Percentiles rank a stretch among this genome's conserved stretches.
Conservation (phyloP, 2,329 filamentous ascomycete genomes). For the Drechmeria coniospora region DNA sequence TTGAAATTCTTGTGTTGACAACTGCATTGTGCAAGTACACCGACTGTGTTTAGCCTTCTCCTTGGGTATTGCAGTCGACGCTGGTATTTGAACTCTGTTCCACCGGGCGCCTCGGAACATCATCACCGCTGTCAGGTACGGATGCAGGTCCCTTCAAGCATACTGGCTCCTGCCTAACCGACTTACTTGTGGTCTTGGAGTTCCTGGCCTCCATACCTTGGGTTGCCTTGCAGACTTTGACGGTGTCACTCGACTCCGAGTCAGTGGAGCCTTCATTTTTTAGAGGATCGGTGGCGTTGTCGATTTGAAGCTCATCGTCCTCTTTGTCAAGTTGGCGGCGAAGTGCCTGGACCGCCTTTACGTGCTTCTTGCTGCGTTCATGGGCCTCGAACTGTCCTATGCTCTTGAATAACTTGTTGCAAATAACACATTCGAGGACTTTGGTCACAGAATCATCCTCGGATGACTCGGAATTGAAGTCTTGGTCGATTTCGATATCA, state of each 20-base stretch:
- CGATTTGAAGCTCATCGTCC: constrained; percentile 37
- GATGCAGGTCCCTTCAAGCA: neutral
- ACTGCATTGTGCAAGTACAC: too few species aligned
- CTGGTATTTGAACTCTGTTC: too few species aligned
- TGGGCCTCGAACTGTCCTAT: constrained; percentile 84
- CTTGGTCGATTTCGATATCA: constrained; percentile 32
- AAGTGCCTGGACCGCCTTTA: constrained; percentile 70
- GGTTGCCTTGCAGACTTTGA: too few species aligned
- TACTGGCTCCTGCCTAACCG: constrained; percentile 1
- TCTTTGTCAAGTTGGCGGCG: constrained; percentile 73
- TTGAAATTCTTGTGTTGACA: too few species aligned
- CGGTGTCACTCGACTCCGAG: too few species aligned
- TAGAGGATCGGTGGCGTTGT: constrained; percentile 1
- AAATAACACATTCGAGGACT: constrained; percentile 60
- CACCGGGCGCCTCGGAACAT: too few species aligned
- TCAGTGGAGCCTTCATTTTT: neutral
- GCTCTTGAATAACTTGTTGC: constrained; percentile 72
- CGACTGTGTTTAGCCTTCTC: too few species aligned
- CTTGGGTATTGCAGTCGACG: too few species aligned
- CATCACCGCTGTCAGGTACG: constrained; percentile 18
- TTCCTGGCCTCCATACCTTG: too few species aligned
- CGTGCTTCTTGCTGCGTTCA: constrained; percentile 92
- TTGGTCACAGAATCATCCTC: constrained; percentile 40
- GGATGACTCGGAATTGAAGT: constrained; percentile 50
- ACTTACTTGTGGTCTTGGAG: too few species aligned